Evolutionary conservation across 208 protist species (phyloP).

Genomic region (Wallacemonas rigidus): DNA sequence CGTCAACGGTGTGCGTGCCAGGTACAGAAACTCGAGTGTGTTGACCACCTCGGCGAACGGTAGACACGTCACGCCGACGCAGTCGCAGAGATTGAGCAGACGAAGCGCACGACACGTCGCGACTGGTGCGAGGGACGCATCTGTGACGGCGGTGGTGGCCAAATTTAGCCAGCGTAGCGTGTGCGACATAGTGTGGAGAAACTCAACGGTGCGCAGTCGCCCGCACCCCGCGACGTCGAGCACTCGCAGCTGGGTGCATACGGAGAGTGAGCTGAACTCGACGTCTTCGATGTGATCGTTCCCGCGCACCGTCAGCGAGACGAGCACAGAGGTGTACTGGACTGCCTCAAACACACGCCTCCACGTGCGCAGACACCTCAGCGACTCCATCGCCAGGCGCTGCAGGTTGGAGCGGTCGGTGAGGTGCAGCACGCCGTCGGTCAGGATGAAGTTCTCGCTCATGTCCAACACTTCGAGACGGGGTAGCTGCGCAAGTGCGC

Average conservation of each 20-base stretch:
- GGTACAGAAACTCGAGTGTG: slow-evolving; percentile 42
- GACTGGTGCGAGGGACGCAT: slow-evolving; percentile 29
- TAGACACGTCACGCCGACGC: slow-evolving; percentile 34
- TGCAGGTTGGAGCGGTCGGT: slow-evolving; percentile 15
- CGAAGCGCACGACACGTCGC: slow-evolving; percentile 36
- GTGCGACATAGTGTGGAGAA: slow-evolving; percentile 19
- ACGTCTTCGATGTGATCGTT: slow-evolving; percentile 16
- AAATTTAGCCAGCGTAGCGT: slow-evolving; percentile 42
- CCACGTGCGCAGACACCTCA: slow-evolving; percentile 12
- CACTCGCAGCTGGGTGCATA: slow-evolving; percentile 23
- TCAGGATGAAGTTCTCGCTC: slow-evolving; percentile 50
- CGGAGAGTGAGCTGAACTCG: not conserved
- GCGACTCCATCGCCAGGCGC: slow-evolving; percentile 5
- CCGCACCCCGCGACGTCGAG: slow-evolving; percentile 36
- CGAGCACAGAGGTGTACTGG: slow-evolving; percentile 12
- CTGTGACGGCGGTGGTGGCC: slow-evolving; percentile 43
- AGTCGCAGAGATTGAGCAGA: slow-evolving; percentile 54
- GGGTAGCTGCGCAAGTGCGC: slow-evolving; percentile 34
- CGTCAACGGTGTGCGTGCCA: slow-evolving; percentile 45
- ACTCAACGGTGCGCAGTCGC: slow-evolving; percentile 26
- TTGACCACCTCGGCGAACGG: slow-evolving; percentile 36
- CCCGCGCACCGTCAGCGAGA: slow-evolving; percentile 18
- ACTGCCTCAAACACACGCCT: slow-evolving; percentile 5
- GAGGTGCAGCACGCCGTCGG: slow-evolving; percentile 27
- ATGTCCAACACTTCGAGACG: slow-evolving; percentile 53